Evolutionary conservation across 768 basidiomycete genomes (phyloP).

Genomic region (Leccinum rimulosum): DNA sequence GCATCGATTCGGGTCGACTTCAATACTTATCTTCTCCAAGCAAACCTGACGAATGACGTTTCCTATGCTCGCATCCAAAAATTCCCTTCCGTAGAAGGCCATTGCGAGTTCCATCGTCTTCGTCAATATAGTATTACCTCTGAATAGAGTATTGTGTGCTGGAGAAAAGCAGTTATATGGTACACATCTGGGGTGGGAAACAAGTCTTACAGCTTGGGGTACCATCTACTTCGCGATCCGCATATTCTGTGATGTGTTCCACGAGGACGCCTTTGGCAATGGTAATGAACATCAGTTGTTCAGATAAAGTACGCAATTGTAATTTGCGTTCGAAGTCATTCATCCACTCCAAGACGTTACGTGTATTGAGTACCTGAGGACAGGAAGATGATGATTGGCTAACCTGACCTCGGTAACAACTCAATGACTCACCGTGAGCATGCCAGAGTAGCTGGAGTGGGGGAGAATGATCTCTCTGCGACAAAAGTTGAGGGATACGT

Average conservation of each 20-base stretch:
- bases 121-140: constrained; percentile 64
- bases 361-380: constrained; percentile 40
- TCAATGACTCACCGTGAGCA: constrained; percentile 50
- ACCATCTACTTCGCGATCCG: constrained; percentile 67
- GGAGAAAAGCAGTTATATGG: constrained; percentile 2
- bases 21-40: constrained; percentile 71
- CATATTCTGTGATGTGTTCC: constrained; percentile 67
- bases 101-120: constrained; percentile 80
- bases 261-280: constrained; percentile 64
- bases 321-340: constrained; percentile 63
- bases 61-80: constrained; percentile 80
- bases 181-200: not conserved
- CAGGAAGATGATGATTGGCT: not conserved
- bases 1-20: constrained; percentile 75
- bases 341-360: constrained; percentile 76
- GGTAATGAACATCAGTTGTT: constrained; percentile 65
- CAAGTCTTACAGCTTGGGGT: constrained; percentile 56
- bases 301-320: constrained; percentile 60
- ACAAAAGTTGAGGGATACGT: constrained; percentile 5
- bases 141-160: constrained; percentile 79
- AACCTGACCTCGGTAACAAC: not conserved
- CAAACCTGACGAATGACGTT: constrained; percentile 65
- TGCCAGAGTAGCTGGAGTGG: constrained; percentile 53
- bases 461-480: constrained; percentile 79
- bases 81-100: constrained; percentile 75